These are phyloP conservation scores for Crucibulum laeve DNA, from an alignment of 768 basidiomycete genomes.

Conservation along the genomic window DNA sequence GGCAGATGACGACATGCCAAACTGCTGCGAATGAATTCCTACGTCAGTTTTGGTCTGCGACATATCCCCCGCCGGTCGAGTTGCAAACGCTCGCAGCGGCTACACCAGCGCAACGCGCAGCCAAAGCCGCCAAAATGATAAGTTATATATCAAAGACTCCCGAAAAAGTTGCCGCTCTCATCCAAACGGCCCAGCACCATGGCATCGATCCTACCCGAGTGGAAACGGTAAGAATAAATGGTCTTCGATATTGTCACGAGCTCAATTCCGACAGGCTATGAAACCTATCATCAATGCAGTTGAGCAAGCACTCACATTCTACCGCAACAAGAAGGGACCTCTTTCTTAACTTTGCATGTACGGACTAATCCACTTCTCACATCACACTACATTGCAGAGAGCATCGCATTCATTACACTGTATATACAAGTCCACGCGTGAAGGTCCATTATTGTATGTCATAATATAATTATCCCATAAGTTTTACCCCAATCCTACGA, in stretches of 20 bases:
- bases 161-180: constrained; percentile 79
- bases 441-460: neutral
- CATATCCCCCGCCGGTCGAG: constrained; percentile 71
- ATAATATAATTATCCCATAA: constrained; percentile 7
- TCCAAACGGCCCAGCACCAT: constrained; percentile 53
- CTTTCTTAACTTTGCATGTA: constrained; percentile 10
- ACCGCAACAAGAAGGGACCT: constrained; percentile 37
- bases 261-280: constrained; percentile 51
- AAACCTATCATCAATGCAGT: constrained; percentile 71
- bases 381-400: neutral
- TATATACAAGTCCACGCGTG: constrained; percentile 5
- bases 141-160: constrained; percentile 74
- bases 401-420: constrained; percentile 9
- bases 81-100: constrained; percentile 41
- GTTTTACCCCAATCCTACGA: constrained; percentile 6
- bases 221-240: constrained; percentile 48
- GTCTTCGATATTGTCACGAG: constrained; percentile 1
- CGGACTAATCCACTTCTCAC: constrained; percentile 2
- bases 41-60: constrained; percentile 90
- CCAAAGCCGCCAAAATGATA: constrained; percentile 86
- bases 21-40: constrained; percentile 94
- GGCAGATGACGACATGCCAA: constrained; percentile 86
- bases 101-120: constrained; percentile 64
- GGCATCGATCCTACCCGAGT: constrained; percentile 62
- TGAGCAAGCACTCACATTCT: constrained; percentile 64